Percentiles rank a stretch among this genome's conserved stretches.
Conservation (phyloP, 2,329 filamentous ascomycete genomes). For the Neonectria magnoliae region DNA sequence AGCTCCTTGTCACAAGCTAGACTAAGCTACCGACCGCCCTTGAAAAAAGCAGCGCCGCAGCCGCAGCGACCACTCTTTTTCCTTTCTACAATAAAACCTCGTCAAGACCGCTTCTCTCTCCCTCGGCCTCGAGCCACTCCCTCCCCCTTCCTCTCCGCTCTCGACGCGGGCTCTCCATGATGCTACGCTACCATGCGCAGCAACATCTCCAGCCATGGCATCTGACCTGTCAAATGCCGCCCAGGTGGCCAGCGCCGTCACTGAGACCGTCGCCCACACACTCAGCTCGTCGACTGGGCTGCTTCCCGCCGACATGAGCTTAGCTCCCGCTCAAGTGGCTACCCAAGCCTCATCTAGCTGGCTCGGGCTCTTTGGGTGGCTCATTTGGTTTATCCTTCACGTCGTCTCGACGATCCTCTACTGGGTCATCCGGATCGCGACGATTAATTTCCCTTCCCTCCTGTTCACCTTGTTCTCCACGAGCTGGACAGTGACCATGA, state of each 20-base stretch:
- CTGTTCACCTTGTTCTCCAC: constrained; percentile 91
- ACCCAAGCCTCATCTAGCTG: constrained; percentile 60
- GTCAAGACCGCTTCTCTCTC: constrained; percentile 8
- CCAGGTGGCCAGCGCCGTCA: constrained; percentile 46
- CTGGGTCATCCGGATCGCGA: constrained; percentile 84
- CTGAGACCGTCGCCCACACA: constrained; percentile 46
- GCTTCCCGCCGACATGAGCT: constrained; percentile 53
- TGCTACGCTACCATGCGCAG: constrained; percentile 48
- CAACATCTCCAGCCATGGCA: constrained; percentile 51
- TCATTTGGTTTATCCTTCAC: constrained; percentile 66
- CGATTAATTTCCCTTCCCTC: constrained; percentile 88
- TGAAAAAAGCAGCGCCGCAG: constrained; percentile 29
- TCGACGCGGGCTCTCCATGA: constrained; percentile 45
- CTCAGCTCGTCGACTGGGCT: constrained; percentile 43
- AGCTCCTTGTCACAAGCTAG: constrained; percentile 46
- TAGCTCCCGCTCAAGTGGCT: constrained; percentile 47
- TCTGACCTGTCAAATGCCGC: constrained; percentile 53
- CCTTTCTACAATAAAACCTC: constrained; percentile 35
- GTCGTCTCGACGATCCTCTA: constrained; percentile 71
- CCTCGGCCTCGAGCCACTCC: constrained; percentile 25
- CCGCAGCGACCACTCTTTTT: constrained; percentile 33
- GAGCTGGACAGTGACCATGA: constrained; percentile 97
- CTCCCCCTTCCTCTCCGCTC: constrained; percentile 25
- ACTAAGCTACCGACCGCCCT: constrained; percentile 37
- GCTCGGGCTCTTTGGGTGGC: constrained; percentile 65